Base-by-base conservation (phyloP, 805 yeast genomes). In the Kuraishia ogatae region DNA sequence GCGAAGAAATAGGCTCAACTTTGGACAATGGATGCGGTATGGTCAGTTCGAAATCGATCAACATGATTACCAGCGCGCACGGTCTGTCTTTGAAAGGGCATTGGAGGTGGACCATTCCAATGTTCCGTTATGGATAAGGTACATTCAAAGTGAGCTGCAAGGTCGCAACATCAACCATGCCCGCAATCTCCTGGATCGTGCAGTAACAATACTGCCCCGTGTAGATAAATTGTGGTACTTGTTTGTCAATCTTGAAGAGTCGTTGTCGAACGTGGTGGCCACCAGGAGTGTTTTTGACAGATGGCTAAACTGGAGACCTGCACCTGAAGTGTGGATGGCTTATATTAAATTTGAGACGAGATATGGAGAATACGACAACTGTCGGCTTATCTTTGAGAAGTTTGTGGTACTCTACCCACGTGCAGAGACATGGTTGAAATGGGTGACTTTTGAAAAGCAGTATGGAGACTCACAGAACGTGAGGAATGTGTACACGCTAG, bases 21-120 rank as follows among this genome's bases (percentile, higher is more conserved):
- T 80, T 63, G 86, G 89, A 1, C 96, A 91, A 66, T 94, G 98
- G 97, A 77, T 89, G 66, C 75, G 97, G 55, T 94, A 93, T 67
- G 98, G 97, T 0, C 80, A 79, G 56, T 89, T 91, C 81, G 99
- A 93, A 68, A 67, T 84, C 2, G 87, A 86, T 4, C 93, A 89
- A 61, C 85, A 83, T 57, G 96, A 93, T 63, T 76, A 80, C 57
- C 75, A 80, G 20, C 74, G 97, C 22, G 96, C 96, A 0, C 74
- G 98, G 55, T 88, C 97, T 0, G 76, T 94, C 5, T 87, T 87
- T 70, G 99, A 93, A 67, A 75, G 98, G 53, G 96, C 96, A 0
- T 66, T 93, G 35, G 86, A 83, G 53, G 89, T 89, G 8, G 87
- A 89, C 62, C 79, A 82, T 17, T 81, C 84, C 28, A 83, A 85